phyloP scores from a whole-genome alignment of 2,329 filamentous ascomycete genomes.

The Pyrenophora tritici-repentis region DNA sequence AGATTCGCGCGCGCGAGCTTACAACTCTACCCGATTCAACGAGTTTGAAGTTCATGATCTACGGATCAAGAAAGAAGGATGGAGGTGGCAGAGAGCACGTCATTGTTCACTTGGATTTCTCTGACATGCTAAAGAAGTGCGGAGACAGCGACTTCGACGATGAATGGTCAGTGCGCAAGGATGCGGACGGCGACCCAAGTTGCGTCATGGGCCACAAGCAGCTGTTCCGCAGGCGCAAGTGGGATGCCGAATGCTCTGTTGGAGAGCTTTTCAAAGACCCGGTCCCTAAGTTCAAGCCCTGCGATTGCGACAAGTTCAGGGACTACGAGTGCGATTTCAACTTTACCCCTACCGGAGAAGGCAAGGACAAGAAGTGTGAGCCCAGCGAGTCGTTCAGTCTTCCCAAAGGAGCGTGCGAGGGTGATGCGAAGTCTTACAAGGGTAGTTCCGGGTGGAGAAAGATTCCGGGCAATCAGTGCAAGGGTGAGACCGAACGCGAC shows the following conservation, averaged over 20 bases:
- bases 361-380: slow-evolving; percentile 68
- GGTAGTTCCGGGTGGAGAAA: slow-evolving; percentile 89
- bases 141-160: slow-evolving; percentile 77
- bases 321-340: slow-evolving; percentile 99
- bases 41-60: slow-evolving; percentile 84
- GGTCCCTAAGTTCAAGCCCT: slow-evolving; percentile 69
- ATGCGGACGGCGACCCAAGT: slow-evolving; percentile 77
- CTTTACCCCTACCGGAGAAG: slow-evolving; percentile 61
- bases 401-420: slow-evolving; percentile 76
- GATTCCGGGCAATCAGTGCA: slow-evolving; percentile 70
- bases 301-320: slow-evolving; percentile 72
- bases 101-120: slow-evolving; percentile 82
- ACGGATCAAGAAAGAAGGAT: slow-evolving; percentile 57
- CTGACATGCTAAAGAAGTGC: slow-evolving; percentile 78
- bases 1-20: slow-evolving; percentile 72
- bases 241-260: slow-evolving; percentile 86
- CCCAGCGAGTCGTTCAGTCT: slow-evolving; percentile 65
- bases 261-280: slow-evolving; percentile 83
- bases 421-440: slow-evolving; percentile 73
- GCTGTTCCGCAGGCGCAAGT: slow-evolving; percentile 82
- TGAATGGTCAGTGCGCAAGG: slow-evolving; percentile 78
- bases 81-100: slow-evolving; percentile 62
- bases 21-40: slow-evolving; percentile 93
- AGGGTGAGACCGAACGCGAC: slow-evolving; percentile 50
- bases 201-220: slow-evolving; percentile 98